Base-by-base conservation (phyloP, 177 flowering plant species). In the Vitis hybrid region DNA sequence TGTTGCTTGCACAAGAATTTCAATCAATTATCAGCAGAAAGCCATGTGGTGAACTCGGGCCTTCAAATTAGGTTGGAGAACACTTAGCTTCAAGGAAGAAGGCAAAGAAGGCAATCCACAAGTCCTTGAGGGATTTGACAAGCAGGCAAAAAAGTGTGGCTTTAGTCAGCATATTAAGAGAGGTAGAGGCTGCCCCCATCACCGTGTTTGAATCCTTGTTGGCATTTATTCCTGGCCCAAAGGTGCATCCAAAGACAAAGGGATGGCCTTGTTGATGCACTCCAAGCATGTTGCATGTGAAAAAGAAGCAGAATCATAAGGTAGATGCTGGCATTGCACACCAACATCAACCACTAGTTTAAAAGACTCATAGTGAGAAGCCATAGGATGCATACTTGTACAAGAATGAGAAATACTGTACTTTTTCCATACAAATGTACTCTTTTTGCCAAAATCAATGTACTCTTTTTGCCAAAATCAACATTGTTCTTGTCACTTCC, bases 71-170 rank as follows among this genome's bases (percentile, higher is more conserved):
- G 23, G 13, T 72, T 51, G 39, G 2, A 11, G 45, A 60, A 26
- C 76, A 72, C 61, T 39, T 74, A 50, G 39, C 50, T 2, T 78
- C 63, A 2, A 80, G 75, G 60, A 81, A 76, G 68, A 66, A 65
- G 60, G 56, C 70, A 13, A 80, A 56, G 34, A 83, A 76, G 68
- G 68, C 70, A 15, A 73, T 76, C 51, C 34, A 49, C 5, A 80
- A 77, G 67, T 69, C 74, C 70, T 26, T 75, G 45, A 60, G 51
- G 63, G 13, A 19, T 57, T 51, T 70, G 66, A 69, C 66, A 39
- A 48, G 6, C 34, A 64, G 17, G 23, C 14, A 23, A 11, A 48
- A 60, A 4, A 68, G 5, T 19, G 6, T 12, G 13, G n/a, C n/a
- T 30, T 21, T 78, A 49, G 72, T 72, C n/a, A 68, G 52, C 63